These are phyloP conservation scores for Phytophthora niederhauseri DNA, from an alignment of 352 stramenopile genomes.

Conservation along the genomic window DNA sequence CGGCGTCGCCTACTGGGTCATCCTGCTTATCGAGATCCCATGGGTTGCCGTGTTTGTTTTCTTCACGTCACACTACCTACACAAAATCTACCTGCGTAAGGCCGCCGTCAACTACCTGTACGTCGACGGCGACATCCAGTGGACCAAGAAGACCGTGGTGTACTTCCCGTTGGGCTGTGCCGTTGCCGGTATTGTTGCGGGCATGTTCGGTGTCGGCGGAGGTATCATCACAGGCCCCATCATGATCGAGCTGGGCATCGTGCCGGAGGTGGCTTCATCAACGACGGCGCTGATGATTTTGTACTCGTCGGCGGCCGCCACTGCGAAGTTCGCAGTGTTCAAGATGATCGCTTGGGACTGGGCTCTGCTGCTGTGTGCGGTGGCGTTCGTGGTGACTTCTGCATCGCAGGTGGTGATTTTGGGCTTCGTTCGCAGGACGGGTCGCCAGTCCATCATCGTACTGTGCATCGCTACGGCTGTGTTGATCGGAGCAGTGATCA, in stretches of 20 bases:
- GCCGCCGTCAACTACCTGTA: slow-evolving; percentile 39
- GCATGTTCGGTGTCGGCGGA: slow-evolving; percentile 56
- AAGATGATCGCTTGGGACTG: slow-evolving; percentile 57
- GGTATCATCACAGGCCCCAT: slow-evolving; percentile 63
- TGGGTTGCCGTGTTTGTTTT: slow-evolving; percentile 54
- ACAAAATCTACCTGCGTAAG: slow-evolving; percentile 43
- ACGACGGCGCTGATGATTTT: slow-evolving; percentile 58
- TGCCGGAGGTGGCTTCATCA: slow-evolving; percentile 54
- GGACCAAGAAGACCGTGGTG: slow-evolving; percentile 39
- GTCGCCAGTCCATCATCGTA: slow-evolving; percentile 59
- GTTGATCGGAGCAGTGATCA: slow-evolving; percentile 46
- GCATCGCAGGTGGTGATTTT: slow-evolving; percentile 55
- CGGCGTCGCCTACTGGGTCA: slow-evolving; percentile 49
- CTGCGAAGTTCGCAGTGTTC: slow-evolving; percentile 55
- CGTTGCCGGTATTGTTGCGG: slow-evolving; percentile 47
- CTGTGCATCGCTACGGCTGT: slow-evolving; percentile 59
- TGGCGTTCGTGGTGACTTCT: slow-evolving; percentile 57
- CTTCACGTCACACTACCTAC: slow-evolving; percentile 27
- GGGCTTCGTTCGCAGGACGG: slow-evolving; percentile 48
- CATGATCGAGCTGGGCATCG: slow-evolving; percentile 63
- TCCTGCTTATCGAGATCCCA: slow-evolving; percentile 52
- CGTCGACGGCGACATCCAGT: slow-evolving; percentile 43
- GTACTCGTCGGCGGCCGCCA: slow-evolving; percentile 51
- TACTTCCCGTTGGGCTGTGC: slow-evolving; percentile 46
- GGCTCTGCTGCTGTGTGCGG: slow-evolving; percentile 31